A percentile compares a stretch with the other conserved stretches of the same genome.
These are phyloP conservation scores for Fusarium praegraminearum DNA, from an alignment of 2,329 filamentous ascomycete species.

Conservation along the genomic window DNA sequence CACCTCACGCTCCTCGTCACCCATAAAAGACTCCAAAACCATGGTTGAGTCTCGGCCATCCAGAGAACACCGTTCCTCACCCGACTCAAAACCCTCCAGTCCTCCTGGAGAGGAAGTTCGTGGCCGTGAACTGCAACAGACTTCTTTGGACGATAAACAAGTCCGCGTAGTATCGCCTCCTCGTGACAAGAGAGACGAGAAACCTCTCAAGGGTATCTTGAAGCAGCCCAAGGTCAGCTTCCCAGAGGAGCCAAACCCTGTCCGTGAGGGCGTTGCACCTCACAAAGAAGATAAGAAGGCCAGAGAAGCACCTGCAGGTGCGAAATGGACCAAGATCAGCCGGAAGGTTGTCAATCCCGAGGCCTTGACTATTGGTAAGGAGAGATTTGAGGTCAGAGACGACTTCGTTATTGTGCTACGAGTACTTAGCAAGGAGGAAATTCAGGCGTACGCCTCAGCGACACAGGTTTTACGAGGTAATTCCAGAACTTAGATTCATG, in stretches of 20 bases:
- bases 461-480: slow-evolving; percentile 85
- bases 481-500: slow-evolving; percentile 43
- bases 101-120: slow-evolving; percentile 52
- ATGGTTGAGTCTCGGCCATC: slow-evolving; percentile 25
- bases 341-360: slow-evolving; percentile 90
- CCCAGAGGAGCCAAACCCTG: slow-evolving; percentile 84
- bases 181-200: slow-evolving; percentile 70
- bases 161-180: slow-evolving; percentile 82
- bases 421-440: slow-evolving; percentile 88
- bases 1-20: slow-evolving; percentile 44
- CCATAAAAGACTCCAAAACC: slow-evolving; percentile 26
- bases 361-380: slow-evolving; percentile 85
- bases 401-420: slow-evolving; percentile 94
- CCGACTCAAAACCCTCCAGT: slow-evolving; percentile 30
- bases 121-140: slow-evolving; percentile 56
- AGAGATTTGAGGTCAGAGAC: slow-evolving; percentile 90
- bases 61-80: slow-evolving; percentile 30
- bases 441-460: slow-evolving; percentile 84
- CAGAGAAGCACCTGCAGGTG: slow-evolving; percentile 79
- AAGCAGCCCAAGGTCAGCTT: slow-evolving; percentile 86
- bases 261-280: slow-evolving; percentile 92
- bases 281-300: slow-evolving; percentile 84
- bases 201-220: slow-evolving; percentile 84
- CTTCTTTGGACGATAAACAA: slow-evolving; percentile 58
- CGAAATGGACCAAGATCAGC: slow-evolving; percentile 94